These are phyloP conservation scores for Nakataea oryzae DNA, from an alignment of 2,329 filamentous ascomycete species.

Conservation along the genomic window DNA sequence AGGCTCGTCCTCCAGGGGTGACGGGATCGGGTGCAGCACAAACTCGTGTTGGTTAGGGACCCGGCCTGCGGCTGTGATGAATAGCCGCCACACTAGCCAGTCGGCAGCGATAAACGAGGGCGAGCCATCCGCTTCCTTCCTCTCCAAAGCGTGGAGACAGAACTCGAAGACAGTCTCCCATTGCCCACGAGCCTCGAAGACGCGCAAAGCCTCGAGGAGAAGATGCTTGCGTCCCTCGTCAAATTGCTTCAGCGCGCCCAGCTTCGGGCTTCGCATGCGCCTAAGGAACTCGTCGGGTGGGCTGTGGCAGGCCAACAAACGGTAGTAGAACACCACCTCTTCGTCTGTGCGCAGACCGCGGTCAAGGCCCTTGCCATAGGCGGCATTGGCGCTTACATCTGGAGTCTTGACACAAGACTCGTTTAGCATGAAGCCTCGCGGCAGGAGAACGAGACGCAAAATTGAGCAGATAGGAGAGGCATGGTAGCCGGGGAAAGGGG, in stretches of 20 bases:
- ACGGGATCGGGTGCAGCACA: constrained; percentile 1
- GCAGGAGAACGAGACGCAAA: neutral
- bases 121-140: constrained; percentile 23
- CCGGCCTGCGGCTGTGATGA: constrained; percentile 19
- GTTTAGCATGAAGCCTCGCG: constrained; percentile 1
- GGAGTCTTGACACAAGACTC: constrained; percentile 9
- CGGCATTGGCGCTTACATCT: constrained; percentile 9
- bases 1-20: too few relatives aligned
- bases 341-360: constrained; percentile 33
- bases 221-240: constrained; percentile 35
- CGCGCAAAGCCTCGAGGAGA: constrained; percentile 27
- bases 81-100: constrained; percentile 22
- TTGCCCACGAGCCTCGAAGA: constrained; percentile 24
- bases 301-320: constrained; percentile 32
- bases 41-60: constrained; percentile 15
- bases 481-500: neutral
- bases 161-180: constrained; percentile 32
- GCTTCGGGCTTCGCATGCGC: constrained; percentile 24
- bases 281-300: constrained; percentile 28
- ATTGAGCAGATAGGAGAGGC: too few relatives aligned
- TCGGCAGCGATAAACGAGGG: constrained; percentile 34
- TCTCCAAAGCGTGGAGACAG: constrained; percentile 30
- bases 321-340: constrained; percentile 38
- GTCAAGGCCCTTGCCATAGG: constrained; percentile 7
- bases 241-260: constrained; percentile 33